Base-by-base conservation (phyloP, 2,329 filamentous ascomycete species). In the Arthrobotrys sinensis region DNA sequence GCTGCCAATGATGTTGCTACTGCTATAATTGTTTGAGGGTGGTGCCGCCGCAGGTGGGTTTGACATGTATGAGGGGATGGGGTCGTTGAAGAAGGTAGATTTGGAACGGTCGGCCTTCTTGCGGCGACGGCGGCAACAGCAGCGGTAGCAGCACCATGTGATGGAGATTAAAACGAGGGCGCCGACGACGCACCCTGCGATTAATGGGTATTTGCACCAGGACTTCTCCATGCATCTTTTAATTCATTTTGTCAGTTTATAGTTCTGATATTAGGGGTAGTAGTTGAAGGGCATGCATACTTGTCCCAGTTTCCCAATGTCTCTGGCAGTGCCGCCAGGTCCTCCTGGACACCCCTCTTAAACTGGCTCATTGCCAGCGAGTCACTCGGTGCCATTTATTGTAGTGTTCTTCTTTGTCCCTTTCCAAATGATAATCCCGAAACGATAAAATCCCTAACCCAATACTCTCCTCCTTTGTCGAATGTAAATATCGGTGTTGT, bases 281-380 rank as follows among this genome's bases (percentile, higher is more conserved):
- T 32, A 24, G 19, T 67, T 3, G 24, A 57, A 21, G 55, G 28
- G 16, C 21, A 36, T 24, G 60, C 73, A 36, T 64, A 79, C 76
- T 69, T 66, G 52, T 80, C 76, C 79, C 79, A 79, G 32, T 63
- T 72, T 40, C 63, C 68, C 5, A 79, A 21, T 11, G 68, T 75
- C 14, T 72, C 66, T 24, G 79, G 75, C 1, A 80, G n/a, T n/a
- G 62, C 46, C 10, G 75, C 63, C 6, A 79, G 43, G 28, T 79
- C 79, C n/a, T 79, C 34, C 62, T 80, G n/a, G 21, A 43, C 71
- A 80, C 80, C 55, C 85, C 85, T n/a, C 85, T 86, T 1, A 80
- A 87, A 21, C 79, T 83, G 10, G 66, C 65, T 65, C 57, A 68
- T 19, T 11, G 55, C 52, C 64, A 79, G 55, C 14, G 34, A 28